phyloP scores from a whole-genome alignment of 2,329 filamentous ascomycete species.

The Diaporthe aspalathi region DNA sequence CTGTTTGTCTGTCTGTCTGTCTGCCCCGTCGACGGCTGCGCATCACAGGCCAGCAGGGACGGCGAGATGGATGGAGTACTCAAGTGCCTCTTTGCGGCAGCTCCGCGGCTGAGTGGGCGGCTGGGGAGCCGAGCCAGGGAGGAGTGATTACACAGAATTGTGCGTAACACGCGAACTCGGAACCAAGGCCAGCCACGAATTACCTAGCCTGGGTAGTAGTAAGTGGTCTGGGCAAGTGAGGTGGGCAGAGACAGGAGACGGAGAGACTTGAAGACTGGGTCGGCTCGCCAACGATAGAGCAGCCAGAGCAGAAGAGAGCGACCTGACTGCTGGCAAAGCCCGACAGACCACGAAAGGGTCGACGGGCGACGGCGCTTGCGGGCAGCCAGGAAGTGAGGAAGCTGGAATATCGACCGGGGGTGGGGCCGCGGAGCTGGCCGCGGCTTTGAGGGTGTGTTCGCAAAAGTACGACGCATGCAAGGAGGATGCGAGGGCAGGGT shows the following conservation, averaged over 20 bases:
- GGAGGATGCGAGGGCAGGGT: not conserved
- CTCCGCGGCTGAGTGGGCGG: not conserved
- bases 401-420: conserved; percentile 9
- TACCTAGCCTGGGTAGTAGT: not conserved
- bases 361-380: not conserved
- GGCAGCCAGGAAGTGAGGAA: not conserved
- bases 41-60: not conserved
- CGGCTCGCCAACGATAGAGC: not conserved
- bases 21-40: not conserved
- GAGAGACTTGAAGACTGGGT: not conserved
- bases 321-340: not conserved
- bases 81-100: too few relatives aligned
- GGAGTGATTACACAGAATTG: not conserved
- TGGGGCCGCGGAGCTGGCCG: conserved; percentile 21
- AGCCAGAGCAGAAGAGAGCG: not conserved
- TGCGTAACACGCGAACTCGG: not conserved
- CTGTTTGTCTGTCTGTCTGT: not conserved
- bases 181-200: not conserved
- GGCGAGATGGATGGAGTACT: not conserved
- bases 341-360: not conserved
- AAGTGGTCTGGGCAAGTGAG: too few relatives aligned
- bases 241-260: too few relatives aligned
- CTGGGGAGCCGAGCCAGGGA: not conserved
- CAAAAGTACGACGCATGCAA: too few relatives aligned
- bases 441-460: not conserved